Conservation (phyloP, 768 basidiomycete genomes). For the Galerina marginata region DNA sequence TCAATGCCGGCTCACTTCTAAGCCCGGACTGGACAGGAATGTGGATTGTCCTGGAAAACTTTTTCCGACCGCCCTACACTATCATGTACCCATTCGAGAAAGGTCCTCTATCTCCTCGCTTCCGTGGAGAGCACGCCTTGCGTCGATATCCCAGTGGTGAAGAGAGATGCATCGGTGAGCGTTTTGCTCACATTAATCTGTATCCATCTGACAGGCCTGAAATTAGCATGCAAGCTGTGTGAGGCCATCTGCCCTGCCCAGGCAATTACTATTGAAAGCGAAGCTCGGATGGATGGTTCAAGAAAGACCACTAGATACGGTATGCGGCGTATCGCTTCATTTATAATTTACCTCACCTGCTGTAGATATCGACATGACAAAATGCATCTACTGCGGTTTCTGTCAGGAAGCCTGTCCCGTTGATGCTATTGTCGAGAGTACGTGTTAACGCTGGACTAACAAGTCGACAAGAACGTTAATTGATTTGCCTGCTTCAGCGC, state of each 20-base stretch:
- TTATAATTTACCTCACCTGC: slow-evolving; percentile 5
- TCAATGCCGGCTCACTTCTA: slow-evolving; percentile 3
- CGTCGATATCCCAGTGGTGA: slow-evolving; percentile 97
- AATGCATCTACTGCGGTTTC: slow-evolving; percentile 99
- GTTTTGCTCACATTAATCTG: neutral
- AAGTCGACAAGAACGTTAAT: slow-evolving; percentile 9
- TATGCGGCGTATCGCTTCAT: slow-evolving; percentile 36
- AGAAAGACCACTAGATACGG: slow-evolving; percentile 98
- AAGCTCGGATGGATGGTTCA: slow-evolving; percentile 93
- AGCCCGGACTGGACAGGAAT: slow-evolving; percentile 65
- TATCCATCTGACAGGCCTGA: neutral
- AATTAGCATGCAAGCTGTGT: slow-evolving; percentile 94
- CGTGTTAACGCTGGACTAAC: slow-evolving; percentile 34
- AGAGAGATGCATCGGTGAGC: slow-evolving; percentile 96
- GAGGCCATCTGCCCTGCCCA: slow-evolving; percentile 99
- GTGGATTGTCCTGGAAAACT: slow-evolving; percentile 95
- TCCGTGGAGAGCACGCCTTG: slow-evolving; percentile 97
- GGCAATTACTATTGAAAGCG: slow-evolving; percentile 99
- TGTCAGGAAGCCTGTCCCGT: slow-evolving; percentile 99
- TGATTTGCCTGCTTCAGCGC: slow-evolving; percentile 55
- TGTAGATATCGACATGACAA: slow-evolving; percentile 98
- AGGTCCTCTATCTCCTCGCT: slow-evolving; percentile 95
- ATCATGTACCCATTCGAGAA: slow-evolving; percentile 99
- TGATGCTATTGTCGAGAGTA: slow-evolving; percentile 99
- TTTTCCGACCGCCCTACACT: slow-evolving; percentile 95